Base-by-base conservation (phyloP, 2,329 filamentous ascomycete species). In the Exophiala viscosa region DNA sequence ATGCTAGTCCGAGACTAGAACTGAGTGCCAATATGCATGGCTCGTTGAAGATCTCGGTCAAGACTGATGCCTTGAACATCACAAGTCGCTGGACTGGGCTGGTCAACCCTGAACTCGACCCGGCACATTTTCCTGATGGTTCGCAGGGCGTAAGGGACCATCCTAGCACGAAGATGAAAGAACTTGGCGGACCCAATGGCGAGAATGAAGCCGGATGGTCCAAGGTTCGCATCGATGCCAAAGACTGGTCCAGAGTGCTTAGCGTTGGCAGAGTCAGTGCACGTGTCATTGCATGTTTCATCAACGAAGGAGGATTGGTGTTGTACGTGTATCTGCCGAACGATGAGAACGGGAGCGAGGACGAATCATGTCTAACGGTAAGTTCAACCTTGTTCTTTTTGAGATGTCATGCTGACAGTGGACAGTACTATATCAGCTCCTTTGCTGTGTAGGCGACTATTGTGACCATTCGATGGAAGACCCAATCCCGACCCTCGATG, bases 11-110 rank as follows among this genome's bases (percentile, higher is more conserved):
- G 53, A 77, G 90, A 64, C 76, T 99, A 2, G 90, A 96, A 67
- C 73, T 97, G 39, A 86, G 86, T 48, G 93, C 91, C 28, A 99
- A 96, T 70, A 96, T 96, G 90, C 88, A 95, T 70, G 93, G 93
- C 15, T 85, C 84, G 52, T 74, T 99, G 52, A 84, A 84, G 42
- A 77, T 99, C 57, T 83, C 87, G 9, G 86, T 96, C 55, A 79
- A 81, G 33, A 93, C 90, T 1, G 91, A 97, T 67, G 83, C 87
- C 6, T 83, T 96, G 62, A 85, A 86, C 55, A 95, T 97, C 52
- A 85, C 85, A 52, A 93, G 87, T 64, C 81, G 87, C 39, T 99
- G 93, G 93, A 83, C 82, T 2, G 88, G 85, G 1, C 80, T 99
- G 31, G 84, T 84, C 50, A 96, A 97, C 68, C 92, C 93, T 5